A percentile compares a stretch with the other conserved stretches of the same genome.
Evolutionary conservation across 192 early-diverging fungal species (phyloP).

Genomic region (Allomyces javanicus): DNA sequence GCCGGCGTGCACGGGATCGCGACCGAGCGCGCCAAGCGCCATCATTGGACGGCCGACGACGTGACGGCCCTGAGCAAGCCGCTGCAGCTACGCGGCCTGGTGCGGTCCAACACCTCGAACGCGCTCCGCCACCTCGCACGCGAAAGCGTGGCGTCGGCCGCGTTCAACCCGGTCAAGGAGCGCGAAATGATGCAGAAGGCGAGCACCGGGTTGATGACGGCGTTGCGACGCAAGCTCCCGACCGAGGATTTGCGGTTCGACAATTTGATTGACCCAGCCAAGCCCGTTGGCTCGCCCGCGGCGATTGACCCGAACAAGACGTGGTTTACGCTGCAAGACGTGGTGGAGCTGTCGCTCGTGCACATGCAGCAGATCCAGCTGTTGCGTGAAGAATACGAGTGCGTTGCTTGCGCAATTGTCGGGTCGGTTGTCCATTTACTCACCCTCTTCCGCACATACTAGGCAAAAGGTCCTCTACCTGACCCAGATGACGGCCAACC

Average conservation of each 20-base stretch:
- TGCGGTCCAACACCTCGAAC: neutral
- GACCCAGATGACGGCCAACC: neutral
- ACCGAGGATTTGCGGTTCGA: neutral
- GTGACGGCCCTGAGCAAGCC: neutral
- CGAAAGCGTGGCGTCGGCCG: neutral
- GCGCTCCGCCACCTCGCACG: neutral
- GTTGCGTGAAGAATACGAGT: conserved; percentile 31
- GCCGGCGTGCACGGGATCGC: neutral
- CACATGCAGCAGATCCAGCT: conserved; percentile 39
- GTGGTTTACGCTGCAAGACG: conserved; percentile 30
- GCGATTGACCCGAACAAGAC: conserved; percentile 3
- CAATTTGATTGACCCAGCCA: neutral
- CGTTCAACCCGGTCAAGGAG: neutral
- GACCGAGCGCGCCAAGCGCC: neutral
- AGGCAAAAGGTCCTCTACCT: neutral
- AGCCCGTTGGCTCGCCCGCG: neutral
- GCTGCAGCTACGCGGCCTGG: neutral
- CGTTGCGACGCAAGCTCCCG: neutral
- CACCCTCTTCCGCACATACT: neutral
- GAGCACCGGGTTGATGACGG: neutral
- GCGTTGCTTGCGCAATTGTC: neutral
- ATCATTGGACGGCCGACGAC: neutral
- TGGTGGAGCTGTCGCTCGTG: conserved; percentile 37
- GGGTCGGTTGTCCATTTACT: neutral
- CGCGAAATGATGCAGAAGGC: neutral